These are phyloP conservation scores for Falciphora oryzae DNA, from an alignment of 2,329 filamentous ascomycete species.

Conservation along the genomic window DNA sequence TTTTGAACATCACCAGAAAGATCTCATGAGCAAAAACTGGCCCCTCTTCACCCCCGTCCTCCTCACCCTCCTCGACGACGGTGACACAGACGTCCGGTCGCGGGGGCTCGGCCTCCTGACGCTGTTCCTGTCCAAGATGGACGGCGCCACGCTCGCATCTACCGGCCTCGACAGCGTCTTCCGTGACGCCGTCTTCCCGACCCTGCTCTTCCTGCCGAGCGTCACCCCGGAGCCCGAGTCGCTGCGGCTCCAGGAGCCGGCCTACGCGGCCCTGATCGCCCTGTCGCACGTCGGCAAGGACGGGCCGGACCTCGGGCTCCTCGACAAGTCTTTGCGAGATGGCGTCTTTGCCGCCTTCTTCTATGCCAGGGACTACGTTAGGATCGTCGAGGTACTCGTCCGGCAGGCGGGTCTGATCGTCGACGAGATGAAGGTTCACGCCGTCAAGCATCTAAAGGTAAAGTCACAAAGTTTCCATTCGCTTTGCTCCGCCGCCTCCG, in stretches of 20 bases:
- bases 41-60: constrained; percentile 64
- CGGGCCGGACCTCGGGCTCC: constrained; percentile 26
- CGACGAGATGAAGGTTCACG: constrained; percentile 51
- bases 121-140: constrained; percentile 49
- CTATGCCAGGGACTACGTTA: constrained; percentile 53
- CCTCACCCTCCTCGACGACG: constrained; percentile 62
- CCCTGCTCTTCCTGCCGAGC: constrained; percentile 69
- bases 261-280: constrained; percentile 60
- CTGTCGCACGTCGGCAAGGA: constrained; percentile 37
- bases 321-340: constrained; percentile 51
- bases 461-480: background rate
- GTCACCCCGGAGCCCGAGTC: constrained; percentile 72
- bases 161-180: constrained; percentile 65
- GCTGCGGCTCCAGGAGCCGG: constrained; percentile 52
- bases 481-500: background rate
- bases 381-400: constrained; percentile 52
- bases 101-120: constrained; percentile 50
- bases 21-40: constrained; percentile 53
- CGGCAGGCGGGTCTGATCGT: constrained; percentile 43
- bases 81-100: constrained; percentile 44
- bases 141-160: constrained; percentile 44
- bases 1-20: constrained; percentile 23
- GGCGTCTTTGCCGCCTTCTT: constrained; percentile 50
- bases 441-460: constrained; percentile 63
- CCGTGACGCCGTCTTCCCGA: constrained; percentile 62